phyloP scores from a whole-genome alignment of 2,329 filamentous ascomycete species.

The Aureobasidium sp. region DNA sequence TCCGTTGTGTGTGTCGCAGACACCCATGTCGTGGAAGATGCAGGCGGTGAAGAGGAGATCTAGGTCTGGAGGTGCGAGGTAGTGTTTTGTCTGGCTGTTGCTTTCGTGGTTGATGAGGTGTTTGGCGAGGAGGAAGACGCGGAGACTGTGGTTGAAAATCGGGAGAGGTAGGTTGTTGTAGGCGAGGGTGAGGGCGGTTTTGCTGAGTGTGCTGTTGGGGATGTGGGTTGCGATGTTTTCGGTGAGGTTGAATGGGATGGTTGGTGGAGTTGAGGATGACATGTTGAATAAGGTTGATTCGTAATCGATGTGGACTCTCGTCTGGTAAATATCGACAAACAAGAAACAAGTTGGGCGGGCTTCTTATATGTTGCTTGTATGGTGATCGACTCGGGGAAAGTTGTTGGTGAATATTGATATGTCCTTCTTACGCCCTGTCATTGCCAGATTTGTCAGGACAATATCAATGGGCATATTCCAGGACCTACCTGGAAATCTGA shows the following conservation, averaged over 20 bases:
- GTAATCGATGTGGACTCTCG: too few relatives aligned
- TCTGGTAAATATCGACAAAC: too few relatives aligned
- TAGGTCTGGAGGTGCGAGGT: not conserved
- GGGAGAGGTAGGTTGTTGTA: not conserved
- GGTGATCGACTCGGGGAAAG: too few relatives aligned
- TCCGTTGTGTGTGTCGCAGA: constrained; percentile 24
- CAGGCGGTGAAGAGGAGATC: constrained; percentile 24
- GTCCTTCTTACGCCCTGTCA: too few relatives aligned
- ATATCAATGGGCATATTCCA: too few relatives aligned
- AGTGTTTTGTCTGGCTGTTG: too few relatives aligned
- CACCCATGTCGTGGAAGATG: constrained; percentile 30
- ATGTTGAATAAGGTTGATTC: too few relatives aligned
- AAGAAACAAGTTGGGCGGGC: too few relatives aligned
- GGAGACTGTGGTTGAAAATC: constrained; percentile 20
- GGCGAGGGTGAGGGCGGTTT: not conserved
- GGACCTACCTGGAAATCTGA: too few relatives aligned
- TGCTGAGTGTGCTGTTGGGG: not conserved
- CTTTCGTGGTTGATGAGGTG: not conserved
- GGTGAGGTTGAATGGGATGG: not conserved
- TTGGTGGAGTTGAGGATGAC: not conserved
- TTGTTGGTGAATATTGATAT: too few relatives aligned
- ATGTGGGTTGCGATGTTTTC: not conserved
- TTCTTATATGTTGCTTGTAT: too few relatives aligned
- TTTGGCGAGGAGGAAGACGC: constrained; percentile 18
- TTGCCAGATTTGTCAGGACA: too few relatives aligned